Conservation (phyloP, 352 stramenopile species). For the Phytophthora chlamydospora region DNA sequence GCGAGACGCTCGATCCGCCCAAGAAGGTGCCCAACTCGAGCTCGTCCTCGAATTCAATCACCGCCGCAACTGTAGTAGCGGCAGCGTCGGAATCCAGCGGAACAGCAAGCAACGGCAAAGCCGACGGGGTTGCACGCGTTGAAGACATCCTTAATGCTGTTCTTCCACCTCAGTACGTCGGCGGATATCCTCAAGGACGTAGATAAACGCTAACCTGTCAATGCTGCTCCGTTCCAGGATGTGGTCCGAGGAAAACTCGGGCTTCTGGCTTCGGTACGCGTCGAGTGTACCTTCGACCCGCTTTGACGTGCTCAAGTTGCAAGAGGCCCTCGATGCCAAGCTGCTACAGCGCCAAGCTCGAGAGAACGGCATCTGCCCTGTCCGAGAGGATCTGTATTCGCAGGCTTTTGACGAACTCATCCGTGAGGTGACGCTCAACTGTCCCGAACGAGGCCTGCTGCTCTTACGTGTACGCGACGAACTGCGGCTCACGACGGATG, state of each 20-base stretch:
- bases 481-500: slow-evolving; percentile 93
- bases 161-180: slow-evolving; percentile 68
- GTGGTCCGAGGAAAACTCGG: slow-evolving; percentile 80
- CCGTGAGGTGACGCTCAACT: slow-evolving; percentile 92
- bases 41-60: slow-evolving; percentile 30
- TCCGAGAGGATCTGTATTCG: slow-evolving; percentile 93
- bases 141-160: slow-evolving; percentile 84
- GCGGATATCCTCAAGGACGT: neutral
- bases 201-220: slow-evolving; percentile 5
- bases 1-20: slow-evolving; percentile 68
- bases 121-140: slow-evolving; percentile 62
- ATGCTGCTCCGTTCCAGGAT: slow-evolving; percentile 45
- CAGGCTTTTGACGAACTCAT: slow-evolving; percentile 95
- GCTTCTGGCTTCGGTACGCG: slow-evolving; percentile 93
- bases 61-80: slow-evolving; percentile 21
- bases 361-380: slow-evolving; percentile 93
- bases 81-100: slow-evolving; percentile 27
- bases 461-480: slow-evolving; percentile 93
- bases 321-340: slow-evolving; percentile 90
- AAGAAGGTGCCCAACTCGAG: slow-evolving; percentile 46
- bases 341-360: slow-evolving; percentile 91
- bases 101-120: slow-evolving; percentile 28
- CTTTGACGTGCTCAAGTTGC: slow-evolving; percentile 93
- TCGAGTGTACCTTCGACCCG: slow-evolving; percentile 90
- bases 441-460: slow-evolving; percentile 91